These are phyloP conservation scores for Fistulifera pelliculosa DNA, from an alignment of 108 stramenopile genomes.

Conservation along the genomic window DNA sequence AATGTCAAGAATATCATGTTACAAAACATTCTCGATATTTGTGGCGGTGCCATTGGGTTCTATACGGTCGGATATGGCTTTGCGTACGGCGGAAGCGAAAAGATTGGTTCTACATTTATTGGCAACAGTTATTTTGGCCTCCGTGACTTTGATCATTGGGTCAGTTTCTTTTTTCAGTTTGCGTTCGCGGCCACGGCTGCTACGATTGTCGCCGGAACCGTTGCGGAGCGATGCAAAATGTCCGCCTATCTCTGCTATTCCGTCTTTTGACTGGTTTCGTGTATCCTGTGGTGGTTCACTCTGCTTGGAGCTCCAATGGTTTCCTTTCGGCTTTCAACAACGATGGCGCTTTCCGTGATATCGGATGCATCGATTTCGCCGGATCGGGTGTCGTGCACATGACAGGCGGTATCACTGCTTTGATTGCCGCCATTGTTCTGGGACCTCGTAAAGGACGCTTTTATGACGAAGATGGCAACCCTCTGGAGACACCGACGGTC, in stretches of 20 bases:
- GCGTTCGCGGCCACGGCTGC: conserved; percentile 66
- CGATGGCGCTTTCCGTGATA: conserved; percentile 25
- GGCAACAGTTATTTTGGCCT: conserved; percentile 44
- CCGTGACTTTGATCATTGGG: conserved; percentile 33
- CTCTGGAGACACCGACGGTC: conserved; percentile 36
- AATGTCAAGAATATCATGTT: conserved; percentile 82
- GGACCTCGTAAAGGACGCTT: conserved; percentile 49
- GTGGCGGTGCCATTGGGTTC: conserved; percentile 64
- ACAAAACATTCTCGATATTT: conserved; percentile 78
- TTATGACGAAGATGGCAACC: conserved; percentile 37
- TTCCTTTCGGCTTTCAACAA: conserved; percentile 61
- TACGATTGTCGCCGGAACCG: conserved; percentile 64
- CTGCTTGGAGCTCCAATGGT: conserved; percentile 72
- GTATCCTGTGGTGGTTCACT: conserved; percentile 82
- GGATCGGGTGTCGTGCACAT: conserved; percentile 72
- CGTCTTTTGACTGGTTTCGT: conserved; percentile 71
- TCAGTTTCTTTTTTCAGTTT: conserved; percentile 80
- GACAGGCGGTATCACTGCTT: conserved; percentile 52
- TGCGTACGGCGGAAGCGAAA: conserved; percentile 60
- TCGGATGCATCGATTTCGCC: conserved; percentile 71
- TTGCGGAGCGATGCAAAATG: conserved; percentile 71
- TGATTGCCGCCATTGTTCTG: conserved; percentile 45
- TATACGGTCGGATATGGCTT: conserved; percentile 75
- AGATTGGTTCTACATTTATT: conserved; percentile 40
- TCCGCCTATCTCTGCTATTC: conserved; percentile 73